phyloP scores from a whole-genome alignment of 805 yeast genomes.

The Wickerhamiella musiphila region DNA sequence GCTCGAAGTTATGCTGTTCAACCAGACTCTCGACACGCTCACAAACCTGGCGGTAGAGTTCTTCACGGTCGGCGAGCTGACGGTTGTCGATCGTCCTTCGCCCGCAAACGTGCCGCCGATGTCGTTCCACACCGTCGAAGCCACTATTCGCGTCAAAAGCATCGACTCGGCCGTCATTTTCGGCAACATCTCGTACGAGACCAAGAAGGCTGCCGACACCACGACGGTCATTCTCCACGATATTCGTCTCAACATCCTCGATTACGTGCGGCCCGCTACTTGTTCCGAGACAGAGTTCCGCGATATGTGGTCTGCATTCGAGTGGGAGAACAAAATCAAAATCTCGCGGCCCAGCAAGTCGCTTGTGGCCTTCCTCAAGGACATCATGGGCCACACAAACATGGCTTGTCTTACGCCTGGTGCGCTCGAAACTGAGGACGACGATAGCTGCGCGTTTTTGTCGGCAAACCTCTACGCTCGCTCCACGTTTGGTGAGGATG shows the following conservation, averaged over 20 bases:
- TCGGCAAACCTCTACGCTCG: constrained; percentile 88
- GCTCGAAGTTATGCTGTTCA: constrained; percentile 80
- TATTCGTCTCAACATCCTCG: constrained; percentile 92
- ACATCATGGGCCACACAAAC: constrained; percentile 65
- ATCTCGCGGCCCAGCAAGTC: constrained; percentile 24
- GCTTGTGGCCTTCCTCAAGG: constrained; percentile 44
- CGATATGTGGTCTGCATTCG: constrained; percentile 97
- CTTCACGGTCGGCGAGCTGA: constrained; percentile 89
- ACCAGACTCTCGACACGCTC: constrained; percentile 79
- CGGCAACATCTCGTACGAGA: constrained; percentile 93
- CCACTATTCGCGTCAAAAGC: constrained; percentile 84
- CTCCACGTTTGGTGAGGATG: constrained; percentile 94
- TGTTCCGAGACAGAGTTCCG: constrained; percentile 84
- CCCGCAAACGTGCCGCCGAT: constrained; percentile 92
- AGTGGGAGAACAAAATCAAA: constrained; percentile 97
- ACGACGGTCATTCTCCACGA: constrained; percentile 86
- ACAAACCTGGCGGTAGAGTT: constrained; percentile 86
- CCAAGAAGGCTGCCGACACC: constrained; percentile 78
- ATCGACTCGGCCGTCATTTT: constrained; percentile 97
- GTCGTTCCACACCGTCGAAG: constrained; percentile 79
- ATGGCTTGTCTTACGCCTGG: constrained; percentile 90
- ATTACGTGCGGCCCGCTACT: constrained; percentile 88
- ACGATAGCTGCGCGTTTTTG: constrained; percentile 59
- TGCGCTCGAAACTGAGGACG: constrained; percentile 33
- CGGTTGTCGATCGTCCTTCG: constrained; percentile 81